Conservation (phyloP, 2,329 filamentous ascomycete genomes). For the Diaporthe caulivora region DNA sequence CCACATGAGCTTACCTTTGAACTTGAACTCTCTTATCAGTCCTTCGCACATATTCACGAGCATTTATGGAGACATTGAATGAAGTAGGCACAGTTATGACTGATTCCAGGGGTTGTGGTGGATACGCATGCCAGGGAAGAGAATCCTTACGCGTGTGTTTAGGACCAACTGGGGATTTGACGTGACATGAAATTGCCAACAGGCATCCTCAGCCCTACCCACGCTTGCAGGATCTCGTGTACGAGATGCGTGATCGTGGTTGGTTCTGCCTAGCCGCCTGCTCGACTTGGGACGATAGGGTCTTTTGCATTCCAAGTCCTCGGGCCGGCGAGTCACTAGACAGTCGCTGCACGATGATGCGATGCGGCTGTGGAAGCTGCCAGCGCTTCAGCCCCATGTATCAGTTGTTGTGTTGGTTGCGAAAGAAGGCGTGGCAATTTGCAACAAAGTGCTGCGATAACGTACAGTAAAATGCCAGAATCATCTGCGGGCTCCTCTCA, state of each 20-base stretch:
- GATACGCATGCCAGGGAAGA: no score
- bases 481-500: background rate
- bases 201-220: background rate
- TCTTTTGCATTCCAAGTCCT: background rate
- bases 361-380: background rate
- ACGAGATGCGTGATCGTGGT: background rate
- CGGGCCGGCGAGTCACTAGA: background rate
- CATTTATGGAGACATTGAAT: background rate
- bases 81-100: no score
- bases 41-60: no score
- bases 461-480: background rate
- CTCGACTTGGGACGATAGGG: background rate
- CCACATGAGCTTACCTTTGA: no score
- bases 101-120: no score
- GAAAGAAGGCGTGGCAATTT: background rate
- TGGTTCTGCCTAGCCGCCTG: background rate
- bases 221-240: background rate
- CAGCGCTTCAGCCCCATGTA: background rate
- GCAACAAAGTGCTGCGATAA: background rate
- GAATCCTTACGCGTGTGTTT: background rate
- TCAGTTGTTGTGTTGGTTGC: background rate
- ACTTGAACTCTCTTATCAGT: no score
- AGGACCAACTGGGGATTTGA: background rate
- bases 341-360: background rate
- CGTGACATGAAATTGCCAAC: slow-evolving; percentile 6